These are phyloP conservation scores for Raphanus sativus DNA, from an alignment of 345 rosid species.

Conservation along the genomic window DNA sequence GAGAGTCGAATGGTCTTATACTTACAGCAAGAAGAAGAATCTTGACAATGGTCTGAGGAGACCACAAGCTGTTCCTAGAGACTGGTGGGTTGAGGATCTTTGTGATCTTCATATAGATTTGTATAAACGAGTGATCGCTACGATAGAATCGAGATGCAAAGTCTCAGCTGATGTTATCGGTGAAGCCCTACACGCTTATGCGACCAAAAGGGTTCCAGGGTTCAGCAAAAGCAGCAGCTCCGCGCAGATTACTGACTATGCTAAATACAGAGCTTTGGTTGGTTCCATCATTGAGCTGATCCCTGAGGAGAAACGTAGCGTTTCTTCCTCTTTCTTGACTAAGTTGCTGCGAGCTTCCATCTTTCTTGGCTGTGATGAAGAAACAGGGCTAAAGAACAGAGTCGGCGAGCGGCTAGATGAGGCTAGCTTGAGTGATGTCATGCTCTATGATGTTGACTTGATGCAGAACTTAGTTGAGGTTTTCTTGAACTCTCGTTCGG, in stretches of 20 bases:
- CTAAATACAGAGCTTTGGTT: slow-evolving; percentile 52
- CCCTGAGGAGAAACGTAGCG: slow-evolving; percentile 50
- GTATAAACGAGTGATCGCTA: slow-evolving; percentile 53
- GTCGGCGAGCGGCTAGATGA: slow-evolving; percentile 57
- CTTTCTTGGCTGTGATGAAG: slow-evolving; percentile 55
- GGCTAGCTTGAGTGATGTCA: slow-evolving; percentile 53
- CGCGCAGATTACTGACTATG: slow-evolving; percentile 46
- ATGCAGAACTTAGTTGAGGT: slow-evolving; percentile 58
- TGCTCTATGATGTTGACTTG: slow-evolving; percentile 54
- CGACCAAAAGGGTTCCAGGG: slow-evolving; percentile 61
- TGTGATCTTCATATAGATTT: slow-evolving; percentile 67
- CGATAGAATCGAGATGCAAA: slow-evolving; percentile 50
- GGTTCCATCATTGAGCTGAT: slow-evolving; percentile 60
- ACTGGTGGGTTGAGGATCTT: slow-evolving; percentile 91
- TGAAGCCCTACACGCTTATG: slow-evolving; percentile 62
- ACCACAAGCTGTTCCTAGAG: slow-evolving; percentile 60
- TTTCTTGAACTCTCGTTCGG: slow-evolving; percentile 36
- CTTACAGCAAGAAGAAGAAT: slow-evolving; percentile 62
- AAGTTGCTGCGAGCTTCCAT: slow-evolving; percentile 58
- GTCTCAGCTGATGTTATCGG: slow-evolving; percentile 57
- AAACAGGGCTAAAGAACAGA: slow-evolving; percentile 47
- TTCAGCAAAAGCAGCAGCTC: slow-evolving; percentile 54
- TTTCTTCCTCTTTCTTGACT: slow-evolving; percentile 60
- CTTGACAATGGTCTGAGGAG: slow-evolving; percentile 58
- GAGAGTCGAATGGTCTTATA: slow-evolving; percentile 76